A percentile compares a stretch with the other conserved stretches of the same genome.
Evolutionary conservation across 352 stramenopile species (phyloP).

Genomic region (Globisporangium paddicum): DNA sequence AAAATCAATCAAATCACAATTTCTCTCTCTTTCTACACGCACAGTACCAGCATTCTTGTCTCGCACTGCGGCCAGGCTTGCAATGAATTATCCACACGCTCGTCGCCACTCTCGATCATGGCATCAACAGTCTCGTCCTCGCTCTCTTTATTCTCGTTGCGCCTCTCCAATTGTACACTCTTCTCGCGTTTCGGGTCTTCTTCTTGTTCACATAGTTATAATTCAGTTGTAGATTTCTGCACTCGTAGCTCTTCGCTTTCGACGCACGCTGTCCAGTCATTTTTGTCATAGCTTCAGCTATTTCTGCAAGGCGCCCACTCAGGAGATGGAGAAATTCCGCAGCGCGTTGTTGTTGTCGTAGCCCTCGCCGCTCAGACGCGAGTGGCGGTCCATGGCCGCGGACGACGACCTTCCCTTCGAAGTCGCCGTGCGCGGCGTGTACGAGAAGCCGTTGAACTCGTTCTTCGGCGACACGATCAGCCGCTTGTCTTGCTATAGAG

Average conservation of each 20-base stretch:
- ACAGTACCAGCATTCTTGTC: too few species aligned
- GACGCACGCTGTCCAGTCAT: neutral
- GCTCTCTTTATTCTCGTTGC: neutral
- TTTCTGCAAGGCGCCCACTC: slow-evolving; percentile 1
- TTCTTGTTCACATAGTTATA: slow-evolving; percentile 8
- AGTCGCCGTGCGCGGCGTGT: slow-evolving; percentile 33
- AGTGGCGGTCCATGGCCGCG: slow-evolving; percentile 20
- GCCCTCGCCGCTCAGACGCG: slow-evolving; percentile 22
- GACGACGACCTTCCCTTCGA: slow-evolving; percentile 19
- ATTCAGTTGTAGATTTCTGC: slow-evolving; percentile 7
- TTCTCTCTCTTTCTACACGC: neutral
- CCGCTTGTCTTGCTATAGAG: slow-evolving; percentile 63
- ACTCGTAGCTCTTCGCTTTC: neutral
- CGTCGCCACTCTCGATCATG: neutral
- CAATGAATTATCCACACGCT: neutral
- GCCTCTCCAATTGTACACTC: slow-evolving; percentile 7
- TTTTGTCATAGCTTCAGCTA: too few species aligned
- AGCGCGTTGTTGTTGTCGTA: slow-evolving; percentile 29
- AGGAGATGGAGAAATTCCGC: slow-evolving; percentile 30
- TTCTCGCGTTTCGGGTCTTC: neutral
- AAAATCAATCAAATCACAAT: neutral
- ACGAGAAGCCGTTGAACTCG: slow-evolving; percentile 85
- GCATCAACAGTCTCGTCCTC: neutral
- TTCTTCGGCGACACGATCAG: slow-evolving; percentile 74
- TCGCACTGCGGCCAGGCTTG: neutral